Base-by-base conservation (phyloP, 2,329 filamentous ascomycete genomes). In the Hypomyces rosellus region DNA sequence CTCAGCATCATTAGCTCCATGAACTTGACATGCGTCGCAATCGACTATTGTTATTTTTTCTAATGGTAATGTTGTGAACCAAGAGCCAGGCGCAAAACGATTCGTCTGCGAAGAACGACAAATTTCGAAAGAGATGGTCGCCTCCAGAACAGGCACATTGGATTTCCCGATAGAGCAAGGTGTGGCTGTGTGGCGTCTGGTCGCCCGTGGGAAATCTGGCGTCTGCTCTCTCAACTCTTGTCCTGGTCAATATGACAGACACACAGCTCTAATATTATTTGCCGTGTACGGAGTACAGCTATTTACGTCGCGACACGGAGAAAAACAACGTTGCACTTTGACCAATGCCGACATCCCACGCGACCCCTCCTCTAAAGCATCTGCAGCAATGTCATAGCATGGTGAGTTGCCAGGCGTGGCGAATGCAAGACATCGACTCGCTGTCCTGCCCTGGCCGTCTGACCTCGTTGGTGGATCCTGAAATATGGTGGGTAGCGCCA, bases 401-500 rank as follows among this genome's bases (percentile, higher is more conserved):
- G 13, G 22, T 15, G 18, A 49, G 33, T 40, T 44, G 37, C 49
- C 47, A 50, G 42, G 46, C 36, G 48, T 46, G 51, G 54, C 57
- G 44, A 50, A 65, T 65, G 65, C 65, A 66, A 62, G 61, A 66
- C 67, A 74, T 73, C 68, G 65, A 73, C 69, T 74, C 68, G 68
- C 66, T 66, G 61, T 61, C 59, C 50, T 59, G 60, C 57, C 55
- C 57, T 59, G 56, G 61, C 59, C 66, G 61, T 67, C 64, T 65
- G 64, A 69, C 67, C 65, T 61, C 57, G 60, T 58, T 61, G 61
- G 64, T 65, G 62, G 63, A 59, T 59, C 61, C 61, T 62, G 60
- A 63, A 63, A 63, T 64, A 59, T 65, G 59, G 50, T 65, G 65
- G 61, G 62, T 61, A 65, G 65, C 61, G 63, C 64, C 67, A 66